Percentiles rank a stretch among this genome's conserved stretches.
Conservation (phyloP, 2,329 filamentous ascomycete genomes). For the Aspergillus fumigatus region DNA sequence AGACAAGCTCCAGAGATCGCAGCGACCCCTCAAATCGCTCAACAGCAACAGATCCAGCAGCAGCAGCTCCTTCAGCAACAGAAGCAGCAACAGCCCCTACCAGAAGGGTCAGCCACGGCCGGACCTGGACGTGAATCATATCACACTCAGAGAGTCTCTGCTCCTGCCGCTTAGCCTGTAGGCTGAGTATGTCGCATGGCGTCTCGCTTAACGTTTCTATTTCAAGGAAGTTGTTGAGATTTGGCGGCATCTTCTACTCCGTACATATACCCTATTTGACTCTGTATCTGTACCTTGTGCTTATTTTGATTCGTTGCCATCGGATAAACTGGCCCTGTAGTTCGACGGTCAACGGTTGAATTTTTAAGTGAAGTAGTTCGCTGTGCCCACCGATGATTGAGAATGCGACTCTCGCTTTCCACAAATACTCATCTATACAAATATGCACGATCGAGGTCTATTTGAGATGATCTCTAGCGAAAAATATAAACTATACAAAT, state of each 20-base stretch:
- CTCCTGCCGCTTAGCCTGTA: slow-evolving; percentile 22
- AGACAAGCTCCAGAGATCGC: slow-evolving; percentile 60
- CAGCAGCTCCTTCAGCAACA: slow-evolving; percentile 33
- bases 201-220: neutral
- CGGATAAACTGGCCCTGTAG: neutral
- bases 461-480: neutral
- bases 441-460: neutral
- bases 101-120: slow-evolving; percentile 32
- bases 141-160: slow-evolving; percentile 16
- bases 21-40: slow-evolving; percentile 36
- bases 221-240: slow-evolving; percentile 4
- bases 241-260: slow-evolving; percentile 8
- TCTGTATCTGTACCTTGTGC: neutral
- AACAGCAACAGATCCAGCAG: slow-evolving; percentile 38
- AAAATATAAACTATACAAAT: neutral
- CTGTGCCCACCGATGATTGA: neutral
- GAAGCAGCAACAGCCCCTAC: slow-evolving; percentile 31
- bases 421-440: neutral
- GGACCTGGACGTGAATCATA: slow-evolving; percentile 27
- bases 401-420: neutral
- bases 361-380: neutral
- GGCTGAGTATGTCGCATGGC: neutral
- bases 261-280: neutral
- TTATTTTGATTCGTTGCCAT: neutral
- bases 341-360: neutral